Base-by-base conservation (phyloP, 805 yeast species). In the Priceomyces carsonii region DNA sequence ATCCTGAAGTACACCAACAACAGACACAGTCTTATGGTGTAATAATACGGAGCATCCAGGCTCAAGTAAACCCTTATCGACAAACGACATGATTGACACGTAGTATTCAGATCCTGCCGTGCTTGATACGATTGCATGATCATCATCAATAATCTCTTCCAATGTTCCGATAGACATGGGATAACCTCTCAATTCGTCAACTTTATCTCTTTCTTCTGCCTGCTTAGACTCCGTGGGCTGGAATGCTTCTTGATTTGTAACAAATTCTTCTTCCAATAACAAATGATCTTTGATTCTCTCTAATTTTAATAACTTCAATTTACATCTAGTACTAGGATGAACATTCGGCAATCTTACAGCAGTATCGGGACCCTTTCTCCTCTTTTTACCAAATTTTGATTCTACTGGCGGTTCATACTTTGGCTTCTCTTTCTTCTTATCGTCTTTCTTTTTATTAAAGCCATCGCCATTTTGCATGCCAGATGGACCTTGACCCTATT, bases 391-490 rank as follows among this genome's bases (percentile, higher is more conserved):
- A 53, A 88, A 85, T 47, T 90, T 81, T 5, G 96, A 83, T 64
- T 91, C 95, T 42, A 91, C 97, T 10, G 99, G 99, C 22, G 99
- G 98, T 65, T 93, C 99, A 63, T 91, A 93, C 71, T 90, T 91
- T 55, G 97, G 98, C 66, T 91, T 90, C 53, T 85, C 86, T 47
- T 82, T 80, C 67, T 82, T 82, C 59, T 59, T 67, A 44, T 75
- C 80, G 50, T 77, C 80, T 60, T 79, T 79, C 62, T 71, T 71
- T 59, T 70, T 70, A 48, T 59, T 61, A 48, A 54, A 51, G 45
- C 58, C 57, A 55, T 74, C 76, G 48, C 68, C 69, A 44, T 77
- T 79, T 47, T 71, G 70, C 72, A 74, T 63, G 40, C 76, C 77
- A 17, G 79, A 71, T 36, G 79, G 73, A 35, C 70, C 73, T 68